Conservation (phyloP, 1,139 yeast genomes). For the Zygoascus hellenicus region DNA sequence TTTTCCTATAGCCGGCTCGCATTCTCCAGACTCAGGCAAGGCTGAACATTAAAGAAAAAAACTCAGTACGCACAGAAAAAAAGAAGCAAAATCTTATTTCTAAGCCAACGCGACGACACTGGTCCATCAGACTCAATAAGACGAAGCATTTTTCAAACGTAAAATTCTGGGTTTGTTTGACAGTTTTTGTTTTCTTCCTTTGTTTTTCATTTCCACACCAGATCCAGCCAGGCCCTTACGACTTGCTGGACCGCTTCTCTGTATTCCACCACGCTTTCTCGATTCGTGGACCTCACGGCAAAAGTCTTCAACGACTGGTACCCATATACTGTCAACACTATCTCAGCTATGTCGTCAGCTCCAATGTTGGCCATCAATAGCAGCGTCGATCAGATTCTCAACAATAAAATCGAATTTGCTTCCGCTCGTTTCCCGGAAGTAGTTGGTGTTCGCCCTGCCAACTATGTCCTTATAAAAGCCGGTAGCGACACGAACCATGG, state of each 20-base stretch:
- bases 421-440: constrained; percentile 44
- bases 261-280: constrained; percentile 1
- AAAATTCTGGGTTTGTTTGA: not conserved
- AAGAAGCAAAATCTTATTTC: too few relatives aligned
- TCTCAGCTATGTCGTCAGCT: constrained; percentile 5
- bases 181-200: not conserved
- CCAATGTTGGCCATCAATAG: constrained; percentile 11
- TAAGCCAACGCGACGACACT: too few relatives aligned
- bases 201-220: too few relatives aligned
- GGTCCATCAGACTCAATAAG: too few relatives aligned
- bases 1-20: too few relatives aligned
- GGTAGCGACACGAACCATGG: constrained; percentile 2
- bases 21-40: too few relatives aligned
- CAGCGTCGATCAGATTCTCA: constrained; percentile 49
- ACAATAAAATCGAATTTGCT: constrained; percentile 55
- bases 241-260: too few relatives aligned
- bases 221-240: too few relatives aligned
- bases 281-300: not conserved
- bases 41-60: too few relatives aligned
- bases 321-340: not conserved
- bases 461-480: constrained; percentile 22
- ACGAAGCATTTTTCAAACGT: not conserved
- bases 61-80: too few relatives aligned
- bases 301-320: constrained; percentile 2
- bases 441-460: constrained; percentile 29